These are phyloP conservation scores for Pleurotus sapidus DNA, from an alignment of 768 basidiomycete genomes.

Conservation along the genomic window DNA sequence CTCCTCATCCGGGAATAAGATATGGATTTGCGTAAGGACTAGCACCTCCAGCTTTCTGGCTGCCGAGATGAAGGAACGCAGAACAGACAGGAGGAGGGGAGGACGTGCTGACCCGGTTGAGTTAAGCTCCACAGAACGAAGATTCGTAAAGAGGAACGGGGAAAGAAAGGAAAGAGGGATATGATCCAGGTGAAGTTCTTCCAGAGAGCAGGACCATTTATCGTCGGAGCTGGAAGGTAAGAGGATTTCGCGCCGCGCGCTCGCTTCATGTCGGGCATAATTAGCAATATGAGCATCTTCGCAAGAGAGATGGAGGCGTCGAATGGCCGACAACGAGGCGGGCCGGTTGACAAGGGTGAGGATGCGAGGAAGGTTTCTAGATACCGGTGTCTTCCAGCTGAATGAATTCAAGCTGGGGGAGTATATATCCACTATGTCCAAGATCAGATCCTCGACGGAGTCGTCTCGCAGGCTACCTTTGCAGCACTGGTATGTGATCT, in stretches of 20 bases:
- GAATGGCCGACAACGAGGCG: conserved; percentile 15
- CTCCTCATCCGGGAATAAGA: conserved; percentile 28
- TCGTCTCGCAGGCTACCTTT: conserved; percentile 4
- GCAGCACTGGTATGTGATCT: conserved; percentile 19
- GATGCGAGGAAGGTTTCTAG: conserved; percentile 13
- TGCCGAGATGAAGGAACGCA: conserved; percentile 31
- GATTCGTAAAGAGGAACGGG: conserved; percentile 30
- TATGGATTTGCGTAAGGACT: conserved; percentile 37
- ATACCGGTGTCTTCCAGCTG: neutral
- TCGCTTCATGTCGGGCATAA: neutral
- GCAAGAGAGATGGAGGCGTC: conserved; percentile 7
- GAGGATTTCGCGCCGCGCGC: neutral
- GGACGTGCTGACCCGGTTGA: conserved; percentile 30
- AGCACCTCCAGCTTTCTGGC: conserved; percentile 41
- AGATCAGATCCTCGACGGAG: neutral
- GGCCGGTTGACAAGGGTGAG: conserved; percentile 17
- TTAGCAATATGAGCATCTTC: conserved; percentile 9
- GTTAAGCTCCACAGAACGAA: conserved; percentile 39
- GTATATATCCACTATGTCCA: neutral
- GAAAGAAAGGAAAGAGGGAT: conserved; percentile 36
- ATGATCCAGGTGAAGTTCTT: conserved; percentile 37
- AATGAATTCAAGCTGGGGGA: neutral
- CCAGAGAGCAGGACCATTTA: conserved; percentile 17
- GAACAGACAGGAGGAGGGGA: conserved; percentile 37
- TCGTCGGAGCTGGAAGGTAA: neutral